Conservation (phyloP, 495 filamentous ascomycete species). For the Pyrenula massariospora region DNA sequence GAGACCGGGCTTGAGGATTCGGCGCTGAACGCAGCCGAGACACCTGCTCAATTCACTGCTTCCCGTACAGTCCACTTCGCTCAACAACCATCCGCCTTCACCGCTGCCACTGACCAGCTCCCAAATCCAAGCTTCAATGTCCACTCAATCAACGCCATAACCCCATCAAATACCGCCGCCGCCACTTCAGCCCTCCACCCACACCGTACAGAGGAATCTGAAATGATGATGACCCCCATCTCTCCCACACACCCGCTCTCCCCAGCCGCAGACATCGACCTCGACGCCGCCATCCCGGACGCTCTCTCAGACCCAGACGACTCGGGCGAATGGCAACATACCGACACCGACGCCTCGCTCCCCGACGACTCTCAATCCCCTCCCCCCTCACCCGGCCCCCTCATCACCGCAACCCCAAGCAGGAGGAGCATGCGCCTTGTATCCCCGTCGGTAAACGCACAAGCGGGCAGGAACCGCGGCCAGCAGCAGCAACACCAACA, state of each 20-base stretch:
- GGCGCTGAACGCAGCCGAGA: not conserved
- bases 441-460: conserved; percentile 17
- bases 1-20: conserved; percentile 1
- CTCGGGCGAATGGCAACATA: conserved; percentile 51
- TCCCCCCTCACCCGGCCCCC: not conserved
- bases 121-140: not conserved
- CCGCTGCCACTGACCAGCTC: not conserved
- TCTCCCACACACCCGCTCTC: not conserved
- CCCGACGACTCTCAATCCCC: conserved; percentile 20
- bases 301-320: conserved; percentile 19
- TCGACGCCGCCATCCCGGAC: conserved; percentile 31
- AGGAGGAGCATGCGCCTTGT: conserved; percentile 18
- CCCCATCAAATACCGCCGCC: not conserved
- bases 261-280: conserved; percentile 14
- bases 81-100: not conserved
- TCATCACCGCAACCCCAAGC: not conserved
- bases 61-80: not conserved
- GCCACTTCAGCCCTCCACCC: not conserved
- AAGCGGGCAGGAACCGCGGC: conserved; percentile 16
- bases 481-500: too few species aligned
- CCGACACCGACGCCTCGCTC: conserved; percentile 68
- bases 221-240: conserved; percentile 30
- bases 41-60: not conserved
- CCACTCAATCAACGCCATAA: not conserved
- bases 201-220: conserved; percentile 30